These are phyloP conservation scores for Geotrichum bryndzae DNA, from an alignment of 1,139 yeast genomes.

Conservation along the genomic window DNA sequence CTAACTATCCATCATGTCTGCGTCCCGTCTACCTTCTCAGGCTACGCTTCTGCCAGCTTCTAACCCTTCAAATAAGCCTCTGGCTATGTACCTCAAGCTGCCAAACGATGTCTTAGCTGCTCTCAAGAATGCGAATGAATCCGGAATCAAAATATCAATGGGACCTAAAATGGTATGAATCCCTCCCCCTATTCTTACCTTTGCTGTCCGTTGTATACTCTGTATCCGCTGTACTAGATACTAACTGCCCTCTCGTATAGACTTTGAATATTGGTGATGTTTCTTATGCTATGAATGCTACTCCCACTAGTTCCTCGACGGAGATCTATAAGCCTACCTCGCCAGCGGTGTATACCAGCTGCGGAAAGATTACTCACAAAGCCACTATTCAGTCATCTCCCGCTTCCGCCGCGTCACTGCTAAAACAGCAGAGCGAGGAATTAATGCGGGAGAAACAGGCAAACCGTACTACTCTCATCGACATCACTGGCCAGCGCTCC, in stretches of 20 bases:
- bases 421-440: slow-evolving; percentile 23
- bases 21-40: not conserved
- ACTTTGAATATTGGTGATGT: slow-evolving; percentile 17
- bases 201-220: not conserved
- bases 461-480: slow-evolving; percentile 23
- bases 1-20: not conserved
- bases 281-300: slow-evolving; percentile 12
- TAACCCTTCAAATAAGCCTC: slow-evolving; percentile 4
- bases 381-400: slow-evolving; percentile 20
- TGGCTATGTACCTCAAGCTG: slow-evolving; percentile 31
- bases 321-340: not conserved
- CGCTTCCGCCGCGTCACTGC: slow-evolving; percentile 17
- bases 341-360: slow-evolving; percentile 9
- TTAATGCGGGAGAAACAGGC: slow-evolving; percentile 24
- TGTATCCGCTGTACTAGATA: slow-evolving; percentile 4
- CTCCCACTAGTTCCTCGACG: not conserved
- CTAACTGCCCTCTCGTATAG: slow-evolving; percentile 6
- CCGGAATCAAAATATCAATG: slow-evolving; percentile 9
- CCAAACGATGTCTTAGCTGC: slow-evolving; percentile 24
- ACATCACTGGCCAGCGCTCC: slow-evolving; percentile 20
- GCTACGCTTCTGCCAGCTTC: not conserved
- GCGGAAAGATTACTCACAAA: slow-evolving; percentile 26
- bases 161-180: slow-evolving; percentile 7
- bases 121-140: slow-evolving; percentile 8
- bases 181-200: not conserved